Evolutionary conservation across 2,329 filamentous ascomycete species (phyloP), one percentile per base, ranked within the genome.

Genomic region (Penicillium aurantiogriseum): DNA sequence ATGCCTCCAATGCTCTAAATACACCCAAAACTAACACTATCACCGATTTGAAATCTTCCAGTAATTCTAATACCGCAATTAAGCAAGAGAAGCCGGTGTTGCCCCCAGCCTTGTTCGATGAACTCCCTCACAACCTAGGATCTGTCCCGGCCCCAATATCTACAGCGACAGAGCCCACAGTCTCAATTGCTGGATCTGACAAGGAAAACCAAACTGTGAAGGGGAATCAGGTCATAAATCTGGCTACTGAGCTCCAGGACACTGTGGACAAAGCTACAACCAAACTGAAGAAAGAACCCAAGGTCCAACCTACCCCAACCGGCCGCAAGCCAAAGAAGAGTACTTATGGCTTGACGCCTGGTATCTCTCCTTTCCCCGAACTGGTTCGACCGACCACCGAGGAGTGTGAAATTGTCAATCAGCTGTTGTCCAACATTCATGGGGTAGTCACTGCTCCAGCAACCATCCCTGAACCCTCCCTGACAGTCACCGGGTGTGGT

Each of bases 401-500:
- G 50, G 85, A 90, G 64, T 92, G 90, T 68, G 80, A 87, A 61
- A 81, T 88, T 65, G 88, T 93, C 5, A 83, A 86, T 54, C 76
- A 79, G 1, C 77, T 93, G 2, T 81, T 95, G 0, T 82, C 85
- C 1, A 78, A 80, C 13, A 71, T 85, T 0, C 90, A 95, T 66
- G 89, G 88, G 2, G 79, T 84, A 53, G 81, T 88, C 15, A 77
- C 78, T 46, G 80, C 83, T 1, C 91, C 91, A 0, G 78, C 84
- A n/a, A 82, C 80, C 1, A 85, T 92, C 9, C 88, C 89, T 1
- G 78, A 83, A 5, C 88, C 90, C 0, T 90, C 89, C 5, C 78
- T 89, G 6, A 85, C 85, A 8, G 81, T 90, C 4, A 85, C 91
- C 13, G 91, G 91, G 19, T 88, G 85, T 62, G 85, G 85, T 35